Evolutionary conservation across 805 yeast species (phyloP).

Genomic region (Starmera dryadoides): DNA sequence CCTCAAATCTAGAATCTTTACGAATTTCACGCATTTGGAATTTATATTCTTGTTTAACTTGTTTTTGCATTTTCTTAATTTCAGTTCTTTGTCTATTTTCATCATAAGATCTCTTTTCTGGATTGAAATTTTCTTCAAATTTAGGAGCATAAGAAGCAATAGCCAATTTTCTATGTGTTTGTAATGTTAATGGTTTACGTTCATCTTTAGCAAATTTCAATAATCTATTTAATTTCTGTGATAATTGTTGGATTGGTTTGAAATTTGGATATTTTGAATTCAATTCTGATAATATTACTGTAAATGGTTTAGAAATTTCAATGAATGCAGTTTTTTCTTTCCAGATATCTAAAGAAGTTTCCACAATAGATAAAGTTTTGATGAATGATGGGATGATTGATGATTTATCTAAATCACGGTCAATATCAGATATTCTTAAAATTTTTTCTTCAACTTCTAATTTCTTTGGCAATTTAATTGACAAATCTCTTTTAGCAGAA

Average conservation of each 20-base stretch:
- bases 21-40: conserved; percentile 84
- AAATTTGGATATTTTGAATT: conserved; percentile 27
- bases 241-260: conserved; percentile 25
- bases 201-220: conserved; percentile 38
- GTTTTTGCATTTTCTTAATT: conserved; percentile 71
- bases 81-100: conserved; percentile 77
- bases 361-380: conserved; percentile 24
- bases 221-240: conserved; percentile 42
- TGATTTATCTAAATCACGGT: conserved; percentile 22
- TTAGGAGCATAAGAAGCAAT: conserved; percentile 83
- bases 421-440: conserved; percentile 15
- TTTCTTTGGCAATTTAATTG: conserved; percentile 15
- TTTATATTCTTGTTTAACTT: conserved; percentile 88
- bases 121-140: conserved; percentile 93
- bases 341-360: conserved; percentile 38
- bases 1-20: conserved; percentile 79
- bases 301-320: conserved; percentile 49
- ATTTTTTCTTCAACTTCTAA: conserved; percentile 2
- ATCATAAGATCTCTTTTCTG: conserved; percentile 89
- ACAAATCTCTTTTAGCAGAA: conserved; percentile 11
- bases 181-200: conserved; percentile 70
- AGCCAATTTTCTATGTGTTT: conserved; percentile 76
- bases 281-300: conserved; percentile 33
- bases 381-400: conserved; percentile 16
- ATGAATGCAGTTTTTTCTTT: conserved; percentile 54